These are phyloP conservation scores for Lippia alba DNA, from an alignment of 305 asterid species.

Conservation along the genomic window DNA sequence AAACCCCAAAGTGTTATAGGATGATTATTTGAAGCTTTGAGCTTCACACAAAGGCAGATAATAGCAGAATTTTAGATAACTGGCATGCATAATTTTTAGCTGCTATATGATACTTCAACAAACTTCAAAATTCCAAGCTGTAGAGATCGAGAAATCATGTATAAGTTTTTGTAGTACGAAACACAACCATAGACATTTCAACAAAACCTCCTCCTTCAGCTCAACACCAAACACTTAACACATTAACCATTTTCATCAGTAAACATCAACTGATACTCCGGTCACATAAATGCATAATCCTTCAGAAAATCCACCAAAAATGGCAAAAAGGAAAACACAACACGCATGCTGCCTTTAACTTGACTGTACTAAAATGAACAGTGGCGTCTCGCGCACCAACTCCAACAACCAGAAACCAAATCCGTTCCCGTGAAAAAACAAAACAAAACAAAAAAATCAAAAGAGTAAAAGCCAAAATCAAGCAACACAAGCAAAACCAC, in stretches of 20 bases:
- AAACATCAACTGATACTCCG: conserved; percentile 7
- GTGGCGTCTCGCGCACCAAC: background rate
- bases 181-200: conserved; percentile 5
- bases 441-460: too few species aligned
- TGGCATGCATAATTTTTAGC: too few species aligned
- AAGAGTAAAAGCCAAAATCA: conserved; percentile 5
- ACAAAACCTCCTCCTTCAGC: background rate
- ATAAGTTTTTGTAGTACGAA: background rate
- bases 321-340: background rate
- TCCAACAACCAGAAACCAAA: conserved; percentile 2
- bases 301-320: background rate
- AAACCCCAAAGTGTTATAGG: background rate
- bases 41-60: background rate
- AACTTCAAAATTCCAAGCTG: background rate
- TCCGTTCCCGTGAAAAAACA: background rate
- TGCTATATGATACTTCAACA: background rate
- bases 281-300: conserved; percentile 3
- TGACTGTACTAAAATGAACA: background rate
- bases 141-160: background rate
- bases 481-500: conserved; percentile 3
- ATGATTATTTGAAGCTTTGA: background rate
- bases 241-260: background rate
- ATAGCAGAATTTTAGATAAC: background rate
- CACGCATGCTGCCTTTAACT: background rate
- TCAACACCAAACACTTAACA: background rate